Base-by-base conservation (phyloP, 352 stramenopile species). In the Phytophthora foliorum region DNA sequence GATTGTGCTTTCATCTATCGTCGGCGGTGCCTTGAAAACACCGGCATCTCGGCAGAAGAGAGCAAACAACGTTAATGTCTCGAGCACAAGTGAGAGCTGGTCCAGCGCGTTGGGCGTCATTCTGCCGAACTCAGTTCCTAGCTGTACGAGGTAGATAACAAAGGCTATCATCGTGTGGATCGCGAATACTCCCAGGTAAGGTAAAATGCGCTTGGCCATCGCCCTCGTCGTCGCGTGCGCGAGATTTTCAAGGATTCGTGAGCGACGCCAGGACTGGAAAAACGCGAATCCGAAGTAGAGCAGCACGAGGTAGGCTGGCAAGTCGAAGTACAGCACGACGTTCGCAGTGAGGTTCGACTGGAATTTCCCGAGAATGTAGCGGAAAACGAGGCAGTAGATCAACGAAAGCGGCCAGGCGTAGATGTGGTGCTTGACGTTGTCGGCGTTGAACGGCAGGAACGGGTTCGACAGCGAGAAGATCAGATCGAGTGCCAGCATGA, bases 401-500 rank as follows among this genome's bases (percentile, higher is more conserved):
- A 90, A 36, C n/a, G 88, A 77, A 0, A 67, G 69, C 2, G 88
- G 88, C 88, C 88, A 95, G n/a, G 88, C 86, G 48, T 81, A 85
- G 45, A 93, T 74, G 70, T 95, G 86, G 63, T 94, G 85, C 74
- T 93, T 92, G 72, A 93, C 67, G 61, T 91, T 91, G 77, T 95
- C 88, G 51, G 85, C 82, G 65, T 93, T 90, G 76, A 95, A 95
- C 8, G 88, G 88, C 50, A 95, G 63, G 72, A 95, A 95, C 64
- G 88, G 88, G 67, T 95, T 95, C 42, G 84, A 93, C 11, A 95
- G 75, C 65, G 88, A 95, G 70, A 93, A 94, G 67, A 95, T 94
- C 39, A 95, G 72, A 57, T 95, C 86, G 17, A 94, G 66, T 55
- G 88, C 86, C 25, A 95, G 71, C 88, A 95, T 95, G 66, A 95